phyloP scores from a whole-genome alignment of 306 rosid species.

The Fragaria iinumae region DNA sequence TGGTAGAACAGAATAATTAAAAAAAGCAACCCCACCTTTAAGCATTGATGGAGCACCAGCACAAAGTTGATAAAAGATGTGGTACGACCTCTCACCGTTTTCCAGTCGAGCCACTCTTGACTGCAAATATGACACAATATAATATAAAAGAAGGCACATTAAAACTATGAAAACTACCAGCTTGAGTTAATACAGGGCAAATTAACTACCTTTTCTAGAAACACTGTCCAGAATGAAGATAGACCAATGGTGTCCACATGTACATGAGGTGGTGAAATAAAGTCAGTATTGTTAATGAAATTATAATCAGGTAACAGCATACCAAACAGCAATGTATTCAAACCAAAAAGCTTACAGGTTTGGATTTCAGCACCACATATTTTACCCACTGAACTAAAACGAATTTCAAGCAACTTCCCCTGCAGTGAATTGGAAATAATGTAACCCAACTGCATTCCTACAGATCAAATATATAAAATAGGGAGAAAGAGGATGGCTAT shows the following conservation, averaged over 20 bases:
- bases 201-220: constrained; percentile 81
- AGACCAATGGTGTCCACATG: constrained; percentile 34
- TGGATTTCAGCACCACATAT: constrained; percentile 81
- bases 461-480: constrained; percentile 17
- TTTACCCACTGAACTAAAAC: constrained; percentile 66
- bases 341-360: constrained; percentile 66
- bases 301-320: constrained; percentile 19
- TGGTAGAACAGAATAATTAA: constrained; percentile 8
- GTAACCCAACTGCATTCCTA: constrained; percentile 24
- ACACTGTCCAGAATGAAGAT: constrained; percentile 44
- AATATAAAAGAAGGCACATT: constrained; percentile 33
- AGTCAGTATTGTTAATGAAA: constrained; percentile 40
- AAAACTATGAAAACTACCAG: constrained; percentile 28
- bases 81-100: constrained; percentile 77
- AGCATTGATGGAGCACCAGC: constrained; percentile 74
- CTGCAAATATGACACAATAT: constrained; percentile 47
- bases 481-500: not conserved
- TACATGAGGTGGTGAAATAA: constrained; percentile 35
- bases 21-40: constrained; percentile 52
- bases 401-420: constrained; percentile 93
- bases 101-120: constrained; percentile 85
- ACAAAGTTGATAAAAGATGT: constrained; percentile 93
- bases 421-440: constrained; percentile 38
- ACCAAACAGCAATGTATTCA: constrained; percentile 23
- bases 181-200: constrained; percentile 26